phyloP scores from a whole-genome alignment of 2,329 filamentous ascomycete genomes.

The Aspergillus ibericus region DNA sequence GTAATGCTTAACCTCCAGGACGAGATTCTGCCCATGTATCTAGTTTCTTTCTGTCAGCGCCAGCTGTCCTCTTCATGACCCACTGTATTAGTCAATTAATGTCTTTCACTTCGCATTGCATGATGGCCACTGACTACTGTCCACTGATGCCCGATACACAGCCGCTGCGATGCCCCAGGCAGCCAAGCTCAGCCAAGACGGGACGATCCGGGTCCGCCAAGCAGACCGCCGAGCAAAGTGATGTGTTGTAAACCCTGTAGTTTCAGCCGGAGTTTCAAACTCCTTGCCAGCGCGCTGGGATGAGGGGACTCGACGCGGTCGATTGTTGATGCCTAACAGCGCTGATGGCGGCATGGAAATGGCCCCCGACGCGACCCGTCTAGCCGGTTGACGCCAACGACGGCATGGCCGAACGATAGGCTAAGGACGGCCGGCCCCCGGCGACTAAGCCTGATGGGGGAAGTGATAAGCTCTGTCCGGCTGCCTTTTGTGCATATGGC shows the following conservation, averaged over 20 bases:
- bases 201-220: conserved; percentile 17
- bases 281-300: too few relatives aligned
- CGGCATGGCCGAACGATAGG: background rate
- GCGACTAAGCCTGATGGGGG: background rate
- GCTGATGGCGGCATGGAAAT: too few relatives aligned
- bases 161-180: background rate
- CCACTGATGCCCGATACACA: background rate
- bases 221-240: background rate
- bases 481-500: too few relatives aligned
- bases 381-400: background rate
- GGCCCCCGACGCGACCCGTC: too few relatives aligned
- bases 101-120: background rate
- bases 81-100: background rate
- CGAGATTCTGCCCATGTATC: background rate
- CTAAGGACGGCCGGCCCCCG: background rate
- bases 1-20: background rate
- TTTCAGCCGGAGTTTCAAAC: background rate
- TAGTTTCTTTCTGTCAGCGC: background rate
- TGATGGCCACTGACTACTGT: too few relatives aligned
- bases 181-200: conserved; percentile 24
- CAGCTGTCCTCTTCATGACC: background rate
- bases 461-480: background rate
- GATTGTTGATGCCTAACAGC: background rate
- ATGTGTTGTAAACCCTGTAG: background rate
- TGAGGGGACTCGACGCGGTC: background rate